phyloP scores from a whole-genome alignment of 768 basidiomycete genomes.

The Cantharellus anzutake region DNA sequence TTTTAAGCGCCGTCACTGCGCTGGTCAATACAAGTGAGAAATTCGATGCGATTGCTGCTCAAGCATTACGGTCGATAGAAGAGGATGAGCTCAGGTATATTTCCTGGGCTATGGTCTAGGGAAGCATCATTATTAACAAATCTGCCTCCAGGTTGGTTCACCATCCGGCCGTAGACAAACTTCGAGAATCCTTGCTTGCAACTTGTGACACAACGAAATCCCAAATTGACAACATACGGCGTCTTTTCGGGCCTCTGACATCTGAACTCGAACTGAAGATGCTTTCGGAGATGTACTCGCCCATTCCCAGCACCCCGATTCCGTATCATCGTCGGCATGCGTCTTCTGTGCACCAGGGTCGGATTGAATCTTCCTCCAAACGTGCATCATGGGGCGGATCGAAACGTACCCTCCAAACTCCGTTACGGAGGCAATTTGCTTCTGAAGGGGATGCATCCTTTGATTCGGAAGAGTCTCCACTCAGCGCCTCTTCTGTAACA shows the following conservation, averaged over 20 bases:
- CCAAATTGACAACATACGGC: constrained; percentile 68
- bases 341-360: too few species aligned
- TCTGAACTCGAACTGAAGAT: constrained; percentile 53
- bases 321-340: neutral
- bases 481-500: neutral
- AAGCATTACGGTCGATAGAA: constrained; percentile 45
- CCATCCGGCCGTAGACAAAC: constrained; percentile 30
- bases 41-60: constrained; percentile 60
- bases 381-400: neutral
- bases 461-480: neutral
- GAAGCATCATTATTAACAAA: too few species aligned
- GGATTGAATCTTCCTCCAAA: neutral
- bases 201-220: constrained; percentile 57
- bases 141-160: too few species aligned
- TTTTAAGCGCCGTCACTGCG: constrained; percentile 44
- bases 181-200: constrained; percentile 54
- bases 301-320: constrained; percentile 35
- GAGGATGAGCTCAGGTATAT: constrained; percentile 46
- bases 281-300: constrained; percentile 77
- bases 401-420: neutral
- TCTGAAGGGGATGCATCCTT: neutral
- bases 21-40: constrained; percentile 44
- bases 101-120: too few species aligned
- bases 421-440: neutral
- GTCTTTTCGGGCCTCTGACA: constrained; percentile 58